Conservation (phyloP, 2,329 filamentous ascomycete species). For the Chaetomiaceae sp. region DNA sequence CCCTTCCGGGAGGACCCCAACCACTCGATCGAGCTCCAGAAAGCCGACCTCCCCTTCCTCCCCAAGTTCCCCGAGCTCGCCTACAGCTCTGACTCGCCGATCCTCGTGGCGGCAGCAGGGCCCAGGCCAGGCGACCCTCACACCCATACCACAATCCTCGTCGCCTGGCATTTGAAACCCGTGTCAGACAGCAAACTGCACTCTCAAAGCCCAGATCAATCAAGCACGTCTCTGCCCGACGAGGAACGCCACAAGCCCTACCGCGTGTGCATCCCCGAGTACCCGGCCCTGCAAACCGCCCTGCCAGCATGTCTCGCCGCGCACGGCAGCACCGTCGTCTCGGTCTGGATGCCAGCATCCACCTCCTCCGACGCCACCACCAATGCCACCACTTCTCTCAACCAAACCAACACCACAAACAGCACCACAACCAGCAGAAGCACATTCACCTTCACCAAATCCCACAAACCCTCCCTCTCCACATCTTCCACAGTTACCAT, state of each 20-base stretch:
- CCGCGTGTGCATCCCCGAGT: conserved; percentile 21
- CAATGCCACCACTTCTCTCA: not conserved
- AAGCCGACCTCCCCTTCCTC: conserved; percentile 35
- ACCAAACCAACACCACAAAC: not conserved
- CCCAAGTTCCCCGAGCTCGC: conserved; percentile 39
- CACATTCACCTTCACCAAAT: conserved; percentile 3
- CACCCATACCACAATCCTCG: conserved; percentile 20
- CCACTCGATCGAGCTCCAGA: conserved; percentile 35
- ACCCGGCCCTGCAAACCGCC: conserved; percentile 23
- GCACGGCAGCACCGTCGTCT: conserved; percentile 22
- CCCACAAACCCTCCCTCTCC: not conserved
- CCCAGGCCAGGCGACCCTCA: conserved; percentile 24
- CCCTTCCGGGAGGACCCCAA: conserved; percentile 31
- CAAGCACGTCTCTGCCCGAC: conserved; percentile 13
- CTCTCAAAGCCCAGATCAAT: conserved; percentile 11
- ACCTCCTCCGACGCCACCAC: not conserved
- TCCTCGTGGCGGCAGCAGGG: conserved; percentile 26
- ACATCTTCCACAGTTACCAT: not conserved
- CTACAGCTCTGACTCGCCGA: conserved; percentile 21
- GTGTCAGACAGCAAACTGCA: conserved; percentile 16
- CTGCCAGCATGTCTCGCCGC: conserved; percentile 23
- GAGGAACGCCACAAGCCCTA: conserved; percentile 23
- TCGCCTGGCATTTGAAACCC: conserved; percentile 28
- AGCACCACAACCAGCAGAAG: conserved; percentile 10
- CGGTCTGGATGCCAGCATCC: conserved; percentile 26